These are phyloP conservation scores for Alternaria sp. DNA, from an alignment of 2,329 filamentous ascomycete genomes.

Conservation along the genomic window DNA sequence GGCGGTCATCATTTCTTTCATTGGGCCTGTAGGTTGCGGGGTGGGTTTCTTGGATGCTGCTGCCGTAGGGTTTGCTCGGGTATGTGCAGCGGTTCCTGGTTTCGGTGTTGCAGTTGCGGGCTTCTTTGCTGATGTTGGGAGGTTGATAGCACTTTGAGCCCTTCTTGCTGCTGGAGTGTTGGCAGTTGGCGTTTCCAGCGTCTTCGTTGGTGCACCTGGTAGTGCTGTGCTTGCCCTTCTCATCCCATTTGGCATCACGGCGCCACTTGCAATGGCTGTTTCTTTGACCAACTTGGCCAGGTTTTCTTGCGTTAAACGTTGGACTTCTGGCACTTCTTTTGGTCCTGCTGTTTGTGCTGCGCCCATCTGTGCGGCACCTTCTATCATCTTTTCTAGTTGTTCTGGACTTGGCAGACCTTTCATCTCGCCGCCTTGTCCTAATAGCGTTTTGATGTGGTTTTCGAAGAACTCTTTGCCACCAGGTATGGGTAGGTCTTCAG, in stretches of 20 bases:
- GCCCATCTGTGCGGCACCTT: constrained; percentile 46
- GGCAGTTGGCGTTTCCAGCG: constrained; percentile 29
- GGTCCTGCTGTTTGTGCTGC: constrained; percentile 42
- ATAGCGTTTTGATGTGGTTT: constrained; percentile 45
- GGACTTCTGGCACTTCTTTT: constrained; percentile 37
- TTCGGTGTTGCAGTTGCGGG: constrained; percentile 16
- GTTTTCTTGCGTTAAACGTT: constrained; percentile 50
- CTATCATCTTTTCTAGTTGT: constrained; percentile 51
- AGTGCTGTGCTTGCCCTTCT: constrained; percentile 43
- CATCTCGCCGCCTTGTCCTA: constrained; percentile 44
- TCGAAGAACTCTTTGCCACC: constrained; percentile 49
- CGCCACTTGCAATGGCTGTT: constrained; percentile 49
- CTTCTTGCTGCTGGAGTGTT: constrained; percentile 22
- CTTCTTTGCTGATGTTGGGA: constrained; percentile 27
- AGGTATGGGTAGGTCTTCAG: constrained; percentile 46
- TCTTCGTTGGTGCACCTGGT: constrained; percentile 37
- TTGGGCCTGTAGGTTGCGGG: constrained; percentile 33
- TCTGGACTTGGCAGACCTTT: constrained; percentile 48
- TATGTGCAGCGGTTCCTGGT: constrained; percentile 21
- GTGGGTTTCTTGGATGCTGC: constrained; percentile 24
- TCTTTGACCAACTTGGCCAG: constrained; percentile 51
- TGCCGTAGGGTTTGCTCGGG: constrained; percentile 16
- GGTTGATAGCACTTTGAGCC: constrained; percentile 40
- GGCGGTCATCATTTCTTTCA: constrained; percentile 42
- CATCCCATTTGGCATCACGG: constrained; percentile 44